These are phyloP conservation scores for Cichorium intybus DNA, from an alignment of 140 eudicot species.

Conservation along the genomic window DNA sequence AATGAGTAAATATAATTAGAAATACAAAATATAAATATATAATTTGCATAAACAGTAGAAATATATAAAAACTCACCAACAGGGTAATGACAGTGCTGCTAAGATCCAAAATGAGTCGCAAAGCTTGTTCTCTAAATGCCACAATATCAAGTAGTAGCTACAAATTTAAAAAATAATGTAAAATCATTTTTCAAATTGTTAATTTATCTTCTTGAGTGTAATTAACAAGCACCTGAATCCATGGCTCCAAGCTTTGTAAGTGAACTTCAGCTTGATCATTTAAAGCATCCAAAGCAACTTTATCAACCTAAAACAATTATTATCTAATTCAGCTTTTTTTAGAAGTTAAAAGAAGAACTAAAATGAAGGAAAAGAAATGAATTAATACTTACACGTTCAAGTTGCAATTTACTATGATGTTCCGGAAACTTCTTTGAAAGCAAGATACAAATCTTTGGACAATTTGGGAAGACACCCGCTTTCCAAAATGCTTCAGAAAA, in stretches of 20 bases:
- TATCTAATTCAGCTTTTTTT: conserved; percentile 12
- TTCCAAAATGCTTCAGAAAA: conserved; percentile 97
- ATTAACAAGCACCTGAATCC: conserved; percentile 74
- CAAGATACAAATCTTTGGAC: conserved; percentile 75
- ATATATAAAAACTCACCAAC: conserved; percentile 58
- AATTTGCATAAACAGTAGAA: not conserved
- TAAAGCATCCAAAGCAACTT: conserved; percentile 83
- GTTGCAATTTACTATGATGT: conserved; percentile 92
- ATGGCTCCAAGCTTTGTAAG: conserved; percentile 95
- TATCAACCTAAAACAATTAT: conserved; percentile 62
- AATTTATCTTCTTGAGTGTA: not conserved
- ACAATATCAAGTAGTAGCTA: conserved; percentile 94
- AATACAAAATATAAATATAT: not conserved
- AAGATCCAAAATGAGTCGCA: conserved; percentile 91
- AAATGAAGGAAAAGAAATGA: conserved; percentile 4
- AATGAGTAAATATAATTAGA: conserved; percentile 28
- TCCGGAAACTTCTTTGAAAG: conserved; percentile 93
- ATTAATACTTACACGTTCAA: conserved; percentile 76
- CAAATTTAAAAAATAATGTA: conserved; percentile 25
- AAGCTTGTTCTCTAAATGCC: conserved; percentile 98
- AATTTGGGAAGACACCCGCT: conserved; percentile 82
- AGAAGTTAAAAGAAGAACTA: not conserved
- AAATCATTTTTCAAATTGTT: conserved; percentile 8
- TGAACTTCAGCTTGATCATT: conserved; percentile 86
- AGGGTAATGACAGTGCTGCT: conserved; percentile 97